These are phyloP conservation scores for Skeletonema menzelii DNA, from an alignment of 108 stramenopile species.

Conservation along the genomic window DNA sequence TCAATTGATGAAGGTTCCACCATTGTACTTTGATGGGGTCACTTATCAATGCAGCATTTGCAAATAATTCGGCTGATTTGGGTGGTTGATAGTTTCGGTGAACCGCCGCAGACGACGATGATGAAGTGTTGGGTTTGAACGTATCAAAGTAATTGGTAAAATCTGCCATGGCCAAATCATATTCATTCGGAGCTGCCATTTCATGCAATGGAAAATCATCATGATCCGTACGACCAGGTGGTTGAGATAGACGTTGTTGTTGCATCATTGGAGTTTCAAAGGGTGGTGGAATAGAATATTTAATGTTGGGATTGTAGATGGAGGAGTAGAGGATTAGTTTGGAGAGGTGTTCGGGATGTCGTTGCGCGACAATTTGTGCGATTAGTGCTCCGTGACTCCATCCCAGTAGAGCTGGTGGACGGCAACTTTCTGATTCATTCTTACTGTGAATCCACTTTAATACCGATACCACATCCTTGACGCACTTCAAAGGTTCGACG, in stretches of 20 bases:
- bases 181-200: slow-evolving; percentile 55
- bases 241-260: background rate
- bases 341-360: slow-evolving; percentile 46
- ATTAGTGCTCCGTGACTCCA: slow-evolving; percentile 89
- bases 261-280: background rate
- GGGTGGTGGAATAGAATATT: slow-evolving; percentile 40
- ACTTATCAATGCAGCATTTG: slow-evolving; percentile 72
- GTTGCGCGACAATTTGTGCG: slow-evolving; percentile 82
- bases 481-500: slow-evolving; percentile 77
- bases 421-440: background rate
- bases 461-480: slow-evolving; percentile 74
- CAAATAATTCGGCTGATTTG: slow-evolving; percentile 60
- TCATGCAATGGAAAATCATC: slow-evolving; percentile 37
- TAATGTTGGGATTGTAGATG: slow-evolving; percentile 75
- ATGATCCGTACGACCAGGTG: slow-evolving; percentile 13
- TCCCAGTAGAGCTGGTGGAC: slow-evolving; percentile 57
- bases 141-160: slow-evolving; percentile 61
- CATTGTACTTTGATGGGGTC: slow-evolving; percentile 87
- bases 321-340: slow-evolving; percentile 84
- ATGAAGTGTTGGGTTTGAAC: background rate
- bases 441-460: slow-evolving; percentile 69
- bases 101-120: background rate
- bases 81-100: slow-evolving; percentile 37
- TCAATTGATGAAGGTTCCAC: slow-evolving; percentile 86
- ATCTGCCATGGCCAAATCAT: slow-evolving; percentile 82